Percentiles rank a stretch among this genome's conserved stretches.
These are phyloP conservation scores for Microstegium vimineum DNA, from an alignment of 176 grass and related monocot genomes.

Conservation along the genomic window DNA sequence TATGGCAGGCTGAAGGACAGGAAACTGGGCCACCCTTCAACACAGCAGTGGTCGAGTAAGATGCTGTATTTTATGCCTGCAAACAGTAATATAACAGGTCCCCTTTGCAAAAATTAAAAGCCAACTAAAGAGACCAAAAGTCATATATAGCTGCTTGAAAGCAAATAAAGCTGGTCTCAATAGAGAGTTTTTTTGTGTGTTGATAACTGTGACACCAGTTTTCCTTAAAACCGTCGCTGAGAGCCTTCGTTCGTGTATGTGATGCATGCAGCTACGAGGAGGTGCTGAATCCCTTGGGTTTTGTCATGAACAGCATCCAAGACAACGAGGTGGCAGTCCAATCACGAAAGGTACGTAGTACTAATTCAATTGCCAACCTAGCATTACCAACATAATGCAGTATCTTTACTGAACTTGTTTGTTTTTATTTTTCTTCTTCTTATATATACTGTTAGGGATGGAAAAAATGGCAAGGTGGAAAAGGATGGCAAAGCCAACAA, in stretches of 20 bases:
- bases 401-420: neutral
- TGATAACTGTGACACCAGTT: too few relatives aligned
- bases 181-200: too few relatives aligned
- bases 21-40: slow-evolving; percentile 47
- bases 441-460: neutral
- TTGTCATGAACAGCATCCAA: slow-evolving; percentile 16
- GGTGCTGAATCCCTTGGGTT: slow-evolving; percentile 42
- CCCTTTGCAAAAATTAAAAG: too few relatives aligned
- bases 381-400: too few relatives aligned
- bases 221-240: too few relatives aligned
- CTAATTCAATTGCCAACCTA: too few relatives aligned
- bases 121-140: too few relatives aligned
- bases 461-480: slow-evolving; percentile 48
- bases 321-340: slow-evolving; percentile 50
- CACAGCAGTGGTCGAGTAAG: slow-evolving; percentile 40
- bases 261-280: slow-evolving; percentile 31
- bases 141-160: too few relatives aligned
- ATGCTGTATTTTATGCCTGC: too few relatives aligned
- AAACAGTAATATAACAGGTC: too few relatives aligned
- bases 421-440: neutral
- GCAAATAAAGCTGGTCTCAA: too few relatives aligned
- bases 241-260: too few relatives aligned
- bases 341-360: slow-evolving; percentile 29
- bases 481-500: neutral
- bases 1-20: slow-evolving; percentile 31